A percentile compares a stretch with the other conserved stretches of the same genome.
phyloP scores from a whole-genome alignment of 805 yeast species.

The Myxozyma lipomycoides region DNA sequence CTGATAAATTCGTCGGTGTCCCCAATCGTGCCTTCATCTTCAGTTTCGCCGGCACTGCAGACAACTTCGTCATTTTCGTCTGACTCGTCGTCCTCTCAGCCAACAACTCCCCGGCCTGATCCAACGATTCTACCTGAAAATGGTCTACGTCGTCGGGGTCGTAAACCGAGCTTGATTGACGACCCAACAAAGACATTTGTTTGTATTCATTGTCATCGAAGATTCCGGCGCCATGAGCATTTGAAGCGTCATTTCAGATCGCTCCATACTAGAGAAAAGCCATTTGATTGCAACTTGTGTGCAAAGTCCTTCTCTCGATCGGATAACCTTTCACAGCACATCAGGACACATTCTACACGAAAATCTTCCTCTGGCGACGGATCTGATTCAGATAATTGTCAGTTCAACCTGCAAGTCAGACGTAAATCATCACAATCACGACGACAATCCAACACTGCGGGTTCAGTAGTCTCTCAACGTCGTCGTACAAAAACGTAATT shows the following conservation, averaged over 20 bases:
- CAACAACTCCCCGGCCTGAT: neutral
- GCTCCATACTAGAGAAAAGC: constrained; percentile 59
- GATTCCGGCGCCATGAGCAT: constrained; percentile 43
- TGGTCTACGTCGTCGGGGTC: constrained; percentile 23
- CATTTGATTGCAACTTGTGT: constrained; percentile 36
- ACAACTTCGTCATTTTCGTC: neutral
- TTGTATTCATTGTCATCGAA: constrained; percentile 39
- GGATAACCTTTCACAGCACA: constrained; percentile 38
- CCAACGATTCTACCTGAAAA: constrained; percentile 4
- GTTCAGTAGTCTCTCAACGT: no score
- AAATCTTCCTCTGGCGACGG: no score
- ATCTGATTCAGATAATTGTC: no score
- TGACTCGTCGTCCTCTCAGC: neutral
- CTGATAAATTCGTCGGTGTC: constrained; percentile 4
- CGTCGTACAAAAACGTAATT: no score
- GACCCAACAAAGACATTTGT: constrained; percentile 34
- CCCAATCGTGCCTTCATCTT: neutral
- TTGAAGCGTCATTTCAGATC: constrained; percentile 58
- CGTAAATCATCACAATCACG: no score
- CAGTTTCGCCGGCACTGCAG: neutral
- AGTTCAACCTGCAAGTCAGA: no score
- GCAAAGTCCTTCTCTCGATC: constrained; percentile 37
- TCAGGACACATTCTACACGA: constrained; percentile 33
- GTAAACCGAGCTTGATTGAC: constrained; percentile 23
- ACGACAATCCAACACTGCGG: no score